Conservation (phyloP, 1,284 basidiomycete species). For the Bondarzewia mesenterica region DNA sequence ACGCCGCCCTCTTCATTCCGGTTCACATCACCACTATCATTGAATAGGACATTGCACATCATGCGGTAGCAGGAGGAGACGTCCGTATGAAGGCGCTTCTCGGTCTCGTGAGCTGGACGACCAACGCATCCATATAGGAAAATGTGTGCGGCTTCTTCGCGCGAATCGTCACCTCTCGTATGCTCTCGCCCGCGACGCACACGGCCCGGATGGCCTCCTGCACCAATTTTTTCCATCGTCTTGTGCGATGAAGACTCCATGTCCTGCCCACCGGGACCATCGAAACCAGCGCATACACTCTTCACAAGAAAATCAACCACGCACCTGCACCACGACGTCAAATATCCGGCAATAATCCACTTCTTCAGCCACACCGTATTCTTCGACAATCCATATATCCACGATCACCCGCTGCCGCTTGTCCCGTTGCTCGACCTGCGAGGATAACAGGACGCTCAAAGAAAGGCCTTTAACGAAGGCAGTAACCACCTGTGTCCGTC, state of each 20-base stretch:
- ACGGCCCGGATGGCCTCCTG: constrained; percentile 8
- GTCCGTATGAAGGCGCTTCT: constrained; percentile 4
- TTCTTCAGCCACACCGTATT: constrained; percentile 1
- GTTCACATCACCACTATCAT: not conserved
- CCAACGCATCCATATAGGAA: constrained; percentile 1
- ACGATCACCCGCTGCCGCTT: constrained; percentile 8
- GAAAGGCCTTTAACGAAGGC: constrained; percentile 5
- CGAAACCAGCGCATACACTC: not conserved
- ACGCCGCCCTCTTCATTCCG: too few relatives aligned
- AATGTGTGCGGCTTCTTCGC: constrained; percentile 5
- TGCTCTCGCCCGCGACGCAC: constrained; percentile 3
- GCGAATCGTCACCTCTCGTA: constrained; percentile 8
- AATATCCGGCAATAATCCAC: constrained; percentile 9
- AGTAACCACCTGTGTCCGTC: constrained; percentile 2
- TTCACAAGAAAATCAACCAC: not conserved
- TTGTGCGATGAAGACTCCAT: constrained; percentile 5
- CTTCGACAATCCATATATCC: constrained; percentile 10
- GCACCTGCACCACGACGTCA: constrained; percentile 7
- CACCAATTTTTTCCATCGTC: constrained; percentile 10
- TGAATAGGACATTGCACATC: not conserved
- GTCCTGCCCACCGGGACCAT: too few relatives aligned
- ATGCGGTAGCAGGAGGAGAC: not conserved
- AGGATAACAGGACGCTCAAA: constrained; percentile 6
- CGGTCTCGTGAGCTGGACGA: constrained; percentile 8
- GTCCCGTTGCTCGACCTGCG: constrained; percentile 1